A percentile compares a stretch with the other conserved stretches of the same genome.
Conservation (phyloP, 1,284 basidiomycete genomes). For the Microbotryomycetes sp. region DNA sequence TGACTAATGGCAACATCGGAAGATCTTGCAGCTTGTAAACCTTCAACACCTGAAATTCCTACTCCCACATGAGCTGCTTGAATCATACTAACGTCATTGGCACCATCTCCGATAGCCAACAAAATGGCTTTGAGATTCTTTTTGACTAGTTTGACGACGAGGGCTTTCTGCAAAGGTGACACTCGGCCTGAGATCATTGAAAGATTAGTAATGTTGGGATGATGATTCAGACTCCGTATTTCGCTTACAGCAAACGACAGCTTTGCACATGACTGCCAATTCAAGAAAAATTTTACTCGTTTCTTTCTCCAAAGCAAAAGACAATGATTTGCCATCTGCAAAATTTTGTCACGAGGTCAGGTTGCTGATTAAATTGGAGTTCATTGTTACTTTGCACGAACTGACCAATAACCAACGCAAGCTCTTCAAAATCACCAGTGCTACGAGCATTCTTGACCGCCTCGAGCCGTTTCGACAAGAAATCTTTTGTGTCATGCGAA, state of each 20-base stretch:
- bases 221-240: no score
- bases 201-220: no score
- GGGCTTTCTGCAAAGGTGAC: slow-evolving; percentile 93
- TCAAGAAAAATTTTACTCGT: slow-evolving; percentile 84
- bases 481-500: slow-evolving; percentile 72
- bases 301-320: slow-evolving; percentile 87
- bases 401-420: slow-evolving; percentile 89
- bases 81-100: slow-evolving; percentile 57
- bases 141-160: slow-evolving; percentile 98
- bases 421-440: slow-evolving; percentile 84
- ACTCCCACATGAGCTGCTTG: slow-evolving; percentile 74
- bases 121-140: slow-evolving; percentile 87
- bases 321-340: slow-evolving; percentile 89
- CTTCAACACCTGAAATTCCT: slow-evolving; percentile 97
- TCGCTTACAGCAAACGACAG: slow-evolving; percentile 85
- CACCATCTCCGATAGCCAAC: slow-evolving; percentile 74
- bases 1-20: slow-evolving; percentile 97
- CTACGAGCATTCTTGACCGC: slow-evolving; percentile 90
- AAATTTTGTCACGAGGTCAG: neutral
- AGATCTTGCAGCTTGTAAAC: slow-evolving; percentile 92
- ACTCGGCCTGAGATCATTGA: slow-evolving; percentile 91
- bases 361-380: neutral
- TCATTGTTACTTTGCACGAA: no score
- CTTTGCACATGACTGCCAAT: slow-evolving; percentile 96
- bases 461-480: slow-evolving; percentile 76